Base-by-base conservation (phyloP, 2,329 filamentous ascomycete genomes). In the Fusarium decemcellulare region DNA sequence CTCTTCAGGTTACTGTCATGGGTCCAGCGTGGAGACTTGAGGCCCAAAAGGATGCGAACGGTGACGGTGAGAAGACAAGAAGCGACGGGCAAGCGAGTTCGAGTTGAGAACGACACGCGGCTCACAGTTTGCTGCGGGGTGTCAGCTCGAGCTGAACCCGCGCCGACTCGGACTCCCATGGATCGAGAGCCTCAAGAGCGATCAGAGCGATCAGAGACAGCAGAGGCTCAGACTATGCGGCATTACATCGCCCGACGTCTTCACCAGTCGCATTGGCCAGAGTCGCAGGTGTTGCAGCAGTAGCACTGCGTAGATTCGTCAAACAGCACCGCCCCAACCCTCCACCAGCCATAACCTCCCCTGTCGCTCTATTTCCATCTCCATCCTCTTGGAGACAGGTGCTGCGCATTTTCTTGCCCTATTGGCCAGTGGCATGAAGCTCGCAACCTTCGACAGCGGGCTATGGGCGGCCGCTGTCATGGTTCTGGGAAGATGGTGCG, bases 401-500 rank as follows among this genome's bases (percentile, higher is more conserved):
- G 62, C 34, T 68, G 62, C 59, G 44, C 48, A 62, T 46, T 43
- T 46, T 44, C 44, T 15, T 40, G 36, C 34, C 40, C 29, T 37
- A 74, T 74, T 74, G 72, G 72, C 43, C 42, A 37, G 36, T 18
- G 39, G 36, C 12, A 40, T 37, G 11, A 32, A 50, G 54, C 59
- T 61, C 62, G 42, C 59, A 65, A 63, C 60, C 55, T 69, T 62
- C 61, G 72, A 61, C 69, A 60, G 53, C 56, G 53, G 59, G 62
- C 46, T 48, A 53, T 47, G 56, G 18, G 58, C 54, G 64, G 43
- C 60, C 58, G 59, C 23, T 43, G 55, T 58, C 39, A 59, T 64
- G 52, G 58, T 52, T 70, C 59, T 52, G 71, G 65, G 46, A 61
- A 58, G 60, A 64, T 62, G 71, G 69, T 72, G 72, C 68, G 57